phyloP scores from a whole-genome alignment of 2,329 filamentous ascomycete species.

The Hypoxylon sp. region DNA sequence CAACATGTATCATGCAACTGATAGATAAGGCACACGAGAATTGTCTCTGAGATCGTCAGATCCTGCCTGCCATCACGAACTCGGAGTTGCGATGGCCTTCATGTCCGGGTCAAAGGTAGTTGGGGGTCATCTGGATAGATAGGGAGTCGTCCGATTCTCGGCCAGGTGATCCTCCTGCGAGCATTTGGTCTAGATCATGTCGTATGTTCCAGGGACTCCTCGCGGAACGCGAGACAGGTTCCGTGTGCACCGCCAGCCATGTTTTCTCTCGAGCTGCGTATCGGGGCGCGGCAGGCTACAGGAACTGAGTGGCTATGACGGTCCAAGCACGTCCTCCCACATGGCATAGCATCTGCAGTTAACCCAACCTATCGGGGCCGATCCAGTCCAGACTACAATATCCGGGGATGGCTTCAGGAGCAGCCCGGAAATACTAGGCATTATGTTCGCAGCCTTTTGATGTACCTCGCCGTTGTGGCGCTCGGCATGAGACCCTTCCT shows the following conservation, averaged over 20 bases:
- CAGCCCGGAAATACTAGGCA: slow-evolving; percentile 19
- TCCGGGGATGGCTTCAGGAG: slow-evolving; percentile 24
- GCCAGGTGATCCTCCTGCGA: slow-evolving; percentile 12
- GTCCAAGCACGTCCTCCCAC: slow-evolving; percentile 33
- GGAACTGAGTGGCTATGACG: slow-evolving; percentile 22
- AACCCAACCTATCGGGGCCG: slow-evolving; percentile 31
- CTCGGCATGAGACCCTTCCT: slow-evolving; percentile 37
- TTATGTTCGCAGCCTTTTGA: slow-evolving; percentile 10
- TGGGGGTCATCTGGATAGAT: slow-evolving; percentile 8
- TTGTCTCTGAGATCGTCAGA: slow-evolving; percentile 27
- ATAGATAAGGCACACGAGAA: slow-evolving; percentile 22
- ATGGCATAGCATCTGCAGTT: slow-evolving; percentile 29
- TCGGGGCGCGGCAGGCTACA: slow-evolving; percentile 35
- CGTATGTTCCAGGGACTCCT: slow-evolving; percentile 20
- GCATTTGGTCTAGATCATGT: slow-evolving; percentile 20
- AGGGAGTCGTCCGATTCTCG: slow-evolving; percentile 29
- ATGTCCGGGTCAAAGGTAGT: slow-evolving; percentile 17
- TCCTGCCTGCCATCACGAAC: slow-evolving; percentile 13
- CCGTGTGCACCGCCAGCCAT: slow-evolving; percentile 35
- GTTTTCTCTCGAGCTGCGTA: slow-evolving; percentile 1
- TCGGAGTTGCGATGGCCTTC: slow-evolving; percentile 17
- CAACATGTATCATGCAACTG: slow-evolving; percentile 18
- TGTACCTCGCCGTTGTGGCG: slow-evolving; percentile 32
- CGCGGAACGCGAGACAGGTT: slow-evolving; percentile 18
- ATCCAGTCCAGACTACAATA: slow-evolving; percentile 22